These are phyloP conservation scores for Calonectria hongkongensis DNA, from an alignment of 2,329 filamentous ascomycete species.

Conservation along the genomic window DNA sequence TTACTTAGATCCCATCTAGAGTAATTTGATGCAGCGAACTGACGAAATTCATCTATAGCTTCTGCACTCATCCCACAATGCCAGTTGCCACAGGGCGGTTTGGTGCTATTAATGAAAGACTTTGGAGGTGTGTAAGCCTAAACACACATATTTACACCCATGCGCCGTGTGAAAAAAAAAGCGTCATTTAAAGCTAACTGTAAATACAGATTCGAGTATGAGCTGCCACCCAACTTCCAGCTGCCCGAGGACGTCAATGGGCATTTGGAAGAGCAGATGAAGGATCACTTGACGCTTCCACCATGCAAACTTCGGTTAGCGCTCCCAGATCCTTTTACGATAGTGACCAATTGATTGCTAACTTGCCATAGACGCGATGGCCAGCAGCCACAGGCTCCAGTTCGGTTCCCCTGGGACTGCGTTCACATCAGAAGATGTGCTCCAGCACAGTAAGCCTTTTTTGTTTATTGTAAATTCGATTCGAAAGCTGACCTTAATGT, in stretches of 20 bases:
- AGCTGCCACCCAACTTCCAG: slow-evolving; percentile 2
- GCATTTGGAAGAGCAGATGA: background rate
- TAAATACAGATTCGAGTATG: background rate
- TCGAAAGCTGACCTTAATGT: background rate
- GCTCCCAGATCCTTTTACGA: too few relatives aligned
- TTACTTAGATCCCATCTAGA: background rate
- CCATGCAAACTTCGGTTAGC: background rate
- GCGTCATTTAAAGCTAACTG: background rate
- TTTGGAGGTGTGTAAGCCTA: background rate
- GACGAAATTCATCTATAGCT: background rate
- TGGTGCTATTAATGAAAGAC: background rate
- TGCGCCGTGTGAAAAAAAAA: too few relatives aligned
- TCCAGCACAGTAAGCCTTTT: background rate
- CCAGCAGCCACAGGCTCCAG: background rate
- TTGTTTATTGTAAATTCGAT: background rate
- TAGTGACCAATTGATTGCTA: background rate
- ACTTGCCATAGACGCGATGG: background rate
- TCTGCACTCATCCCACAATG: slow-evolving; percentile 7
- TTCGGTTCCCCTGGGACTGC: slow-evolving; percentile 7
- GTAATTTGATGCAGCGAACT: background rate
- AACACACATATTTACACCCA: too few relatives aligned
- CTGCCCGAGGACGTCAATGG: background rate
- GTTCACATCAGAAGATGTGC: slow-evolving; percentile 7
- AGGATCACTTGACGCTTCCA: background rate
- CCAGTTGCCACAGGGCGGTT: slow-evolving; percentile 11